phyloP scores from a whole-genome alignment of 768 basidiomycete genomes.

The Inosperma sp. region DNA sequence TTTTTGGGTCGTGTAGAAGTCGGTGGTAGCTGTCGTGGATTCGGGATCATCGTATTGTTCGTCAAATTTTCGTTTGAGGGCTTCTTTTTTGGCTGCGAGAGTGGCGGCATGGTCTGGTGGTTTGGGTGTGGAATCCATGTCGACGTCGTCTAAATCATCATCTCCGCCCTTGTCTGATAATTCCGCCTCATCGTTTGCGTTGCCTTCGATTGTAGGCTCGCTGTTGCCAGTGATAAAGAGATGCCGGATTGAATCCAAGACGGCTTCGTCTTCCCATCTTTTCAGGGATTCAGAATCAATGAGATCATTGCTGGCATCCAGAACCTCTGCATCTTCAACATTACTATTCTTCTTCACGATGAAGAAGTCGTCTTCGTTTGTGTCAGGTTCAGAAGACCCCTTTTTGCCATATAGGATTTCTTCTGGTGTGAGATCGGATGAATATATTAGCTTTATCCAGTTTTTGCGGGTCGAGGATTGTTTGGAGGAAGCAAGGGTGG shows the following conservation, averaged over 20 bases:
- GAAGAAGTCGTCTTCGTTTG: conserved; percentile 75
- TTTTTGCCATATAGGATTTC: conserved; percentile 52
- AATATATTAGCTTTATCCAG: conserved; percentile 86
- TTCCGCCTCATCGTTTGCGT: conserved; percentile 33
- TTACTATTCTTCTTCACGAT: conserved; percentile 41
- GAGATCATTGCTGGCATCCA: conserved; percentile 68
- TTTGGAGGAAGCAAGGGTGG: conserved; percentile 40
- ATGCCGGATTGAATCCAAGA: conserved; percentile 79
- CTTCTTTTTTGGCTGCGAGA: conserved; percentile 84
- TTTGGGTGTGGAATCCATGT: conserved; percentile 23
- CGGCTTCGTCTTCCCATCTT: conserved; percentile 80
- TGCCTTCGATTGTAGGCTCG: conserved; percentile 29
- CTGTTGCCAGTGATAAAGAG: conserved; percentile 85
- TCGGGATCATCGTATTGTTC: conserved; percentile 93
- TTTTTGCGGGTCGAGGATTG: conserved; percentile 49
- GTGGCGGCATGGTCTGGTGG: conserved; percentile 38
- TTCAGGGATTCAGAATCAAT: conserved; percentile 48
- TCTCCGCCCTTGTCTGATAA: conserved; percentile 38
- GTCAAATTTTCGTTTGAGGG: conserved; percentile 91
- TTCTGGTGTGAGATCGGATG: conserved; percentile 58
- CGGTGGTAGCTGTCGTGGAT: conserved; percentile 62
- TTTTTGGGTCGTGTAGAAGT: conserved; percentile 91
- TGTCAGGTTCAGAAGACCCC: conserved; percentile 27
- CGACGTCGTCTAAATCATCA: conserved; percentile 22
- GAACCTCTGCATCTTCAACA: conserved; percentile 41